phyloP scores from a whole-genome alignment of 495 filamentous ascomycete species.

The Trichoderma orchidacearum region DNA sequence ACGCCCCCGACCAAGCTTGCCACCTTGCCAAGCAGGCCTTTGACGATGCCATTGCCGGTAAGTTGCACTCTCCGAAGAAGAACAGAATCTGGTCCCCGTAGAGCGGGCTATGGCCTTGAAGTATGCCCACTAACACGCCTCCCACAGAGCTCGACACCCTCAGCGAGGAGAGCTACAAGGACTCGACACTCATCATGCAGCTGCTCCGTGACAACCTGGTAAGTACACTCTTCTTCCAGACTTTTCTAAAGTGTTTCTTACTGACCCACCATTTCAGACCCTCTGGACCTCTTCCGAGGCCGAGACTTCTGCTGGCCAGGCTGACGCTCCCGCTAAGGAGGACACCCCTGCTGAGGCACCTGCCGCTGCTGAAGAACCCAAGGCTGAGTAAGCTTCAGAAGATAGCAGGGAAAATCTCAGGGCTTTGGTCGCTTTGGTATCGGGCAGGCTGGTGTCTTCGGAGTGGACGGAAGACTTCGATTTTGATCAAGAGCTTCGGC shows the following conservation, averaged over 20 bases:
- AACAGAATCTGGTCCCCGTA: too few species aligned
- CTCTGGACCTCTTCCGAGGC: slow-evolving; percentile 99
- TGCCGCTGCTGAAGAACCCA: slow-evolving; percentile 32
- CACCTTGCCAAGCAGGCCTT: slow-evolving; percentile 99
- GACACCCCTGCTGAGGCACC: slow-evolving; percentile 26
- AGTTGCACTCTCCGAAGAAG: slow-evolving; percentile 14
- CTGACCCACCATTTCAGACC: slow-evolving; percentile 42
- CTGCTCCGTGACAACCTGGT: slow-evolving; percentile 97
- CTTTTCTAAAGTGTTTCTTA: slow-evolving; percentile 4
- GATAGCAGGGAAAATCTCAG: slow-evolving; percentile 11
- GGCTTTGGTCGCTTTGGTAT: slow-evolving; percentile 8
- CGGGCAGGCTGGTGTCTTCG: slow-evolving; percentile 37
- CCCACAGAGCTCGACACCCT: slow-evolving; percentile 88
- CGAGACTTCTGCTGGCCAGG: slow-evolving; percentile 56
- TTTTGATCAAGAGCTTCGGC: slow-evolving; percentile 29
- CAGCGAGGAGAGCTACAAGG: slow-evolving; percentile 99
- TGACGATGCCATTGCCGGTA: slow-evolving; percentile 96
- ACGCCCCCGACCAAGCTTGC: slow-evolving; percentile 97
- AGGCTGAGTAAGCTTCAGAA: slow-evolving; percentile 32
- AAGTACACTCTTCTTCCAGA: slow-evolving; percentile 20
- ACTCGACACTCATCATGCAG: slow-evolving; percentile 99
- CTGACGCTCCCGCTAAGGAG: slow-evolving; percentile 46
- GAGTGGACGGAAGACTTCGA: slow-evolving; percentile 34
- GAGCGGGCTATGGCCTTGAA: neutral
- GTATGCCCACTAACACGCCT: neutral